Base-by-base conservation (phyloP, 192 early-diverging fungal species). In the Entrophospora sp. region DNA sequence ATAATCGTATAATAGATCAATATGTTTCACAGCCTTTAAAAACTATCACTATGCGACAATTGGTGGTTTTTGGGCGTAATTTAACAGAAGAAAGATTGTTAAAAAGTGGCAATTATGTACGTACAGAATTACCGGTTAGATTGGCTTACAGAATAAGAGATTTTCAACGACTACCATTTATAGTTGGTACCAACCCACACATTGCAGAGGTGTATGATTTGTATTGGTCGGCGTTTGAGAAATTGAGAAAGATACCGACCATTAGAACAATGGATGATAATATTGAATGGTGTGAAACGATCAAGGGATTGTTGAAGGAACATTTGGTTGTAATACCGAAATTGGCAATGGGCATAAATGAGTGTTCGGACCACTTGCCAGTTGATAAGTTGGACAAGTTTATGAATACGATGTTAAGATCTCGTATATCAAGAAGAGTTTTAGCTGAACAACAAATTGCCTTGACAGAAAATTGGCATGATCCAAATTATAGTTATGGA, bases 171-270 rank as follows among this genome's bases (percentile, higher is more conserved):
- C 78, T 98, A 12, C 94, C 95, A 3, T 98, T 92, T 62, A 89
- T 94, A 31, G 89, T 93, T 1, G 95, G 94, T 7, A 92, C 90
- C 16, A 96, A 96, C 68, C 91, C 93, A 4, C 91, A 96, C 66
- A 85, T 96, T 59, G 82, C 88, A 70, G 75, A 69, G 18, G 85
- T 94, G 20, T 96, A 98, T 66, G 80, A 85, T 48, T 76, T 95
- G 45, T 98, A 96, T 72, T 96, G 93, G 95, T 78, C 83, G n/a
- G 93, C 93, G 0, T 96, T 98, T 71, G 92, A 95, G 49, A 74
- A 73, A 61, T 82, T 95, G 66, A 79, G 87, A 48, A 77, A 83
- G 60, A 74, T 91, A 20, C 81, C 86, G 9, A 65, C 68, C 5
- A 91, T 98, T 32, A 80, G 82, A 66, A 88, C 85, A 3, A 71